Percentiles rank a stretch among this genome's conserved stretches.
These are phyloP conservation scores for Geranium incanum DNA, from an alignment of 441 rosid species.

Conservation along the genomic window DNA sequence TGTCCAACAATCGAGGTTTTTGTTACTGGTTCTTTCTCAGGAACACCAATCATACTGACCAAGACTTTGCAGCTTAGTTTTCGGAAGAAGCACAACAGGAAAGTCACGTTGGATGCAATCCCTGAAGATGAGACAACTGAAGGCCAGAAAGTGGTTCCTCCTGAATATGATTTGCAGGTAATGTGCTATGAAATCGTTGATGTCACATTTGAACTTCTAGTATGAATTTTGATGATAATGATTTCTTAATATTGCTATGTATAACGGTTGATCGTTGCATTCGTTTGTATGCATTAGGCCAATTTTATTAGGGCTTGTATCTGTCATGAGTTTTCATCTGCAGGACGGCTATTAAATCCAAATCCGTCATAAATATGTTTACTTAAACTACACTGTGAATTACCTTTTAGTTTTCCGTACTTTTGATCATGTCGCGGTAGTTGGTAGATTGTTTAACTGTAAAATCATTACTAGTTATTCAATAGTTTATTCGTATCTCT, in stretches of 20 bases:
- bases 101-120: slow-evolving; percentile 53
- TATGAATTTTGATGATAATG: background rate
- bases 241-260: background rate
- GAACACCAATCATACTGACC: slow-evolving; percentile 67
- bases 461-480: background rate
- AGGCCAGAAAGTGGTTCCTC: slow-evolving; percentile 29
- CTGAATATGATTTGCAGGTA: slow-evolving; percentile 52
- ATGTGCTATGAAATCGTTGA: background rate
- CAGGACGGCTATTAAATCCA: background rate
- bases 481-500: background rate
- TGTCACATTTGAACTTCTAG: background rate
- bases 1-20: slow-evolving; percentile 66
- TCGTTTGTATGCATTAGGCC: background rate
- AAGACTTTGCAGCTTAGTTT: slow-evolving; percentile 57
- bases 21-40: slow-evolving; percentile 63
- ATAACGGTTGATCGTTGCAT: background rate
- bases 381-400: background rate
- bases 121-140: slow-evolving; percentile 62
- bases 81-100: slow-evolving; percentile 55
- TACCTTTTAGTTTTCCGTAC: background rate
- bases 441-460: too few species aligned
- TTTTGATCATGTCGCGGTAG: too few species aligned
- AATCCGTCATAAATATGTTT: background rate
- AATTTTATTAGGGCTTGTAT: background rate
- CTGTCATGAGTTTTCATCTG: background rate